Conservation (phyloP, 441 rosid genomes). For the Corymbia calophylla region DNA sequence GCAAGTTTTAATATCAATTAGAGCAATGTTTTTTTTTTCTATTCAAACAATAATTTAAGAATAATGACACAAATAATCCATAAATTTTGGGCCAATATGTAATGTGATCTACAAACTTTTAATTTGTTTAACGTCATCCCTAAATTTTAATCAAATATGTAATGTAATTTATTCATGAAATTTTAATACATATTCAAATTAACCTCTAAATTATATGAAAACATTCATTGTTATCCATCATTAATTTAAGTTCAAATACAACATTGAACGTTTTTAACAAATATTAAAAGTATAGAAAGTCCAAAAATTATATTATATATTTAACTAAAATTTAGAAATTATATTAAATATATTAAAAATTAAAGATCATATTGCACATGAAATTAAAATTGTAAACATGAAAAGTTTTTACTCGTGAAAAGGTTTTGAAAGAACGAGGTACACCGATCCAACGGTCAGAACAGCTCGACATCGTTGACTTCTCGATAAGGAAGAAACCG, state of each 20-base stretch:
- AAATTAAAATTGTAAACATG: not conserved
- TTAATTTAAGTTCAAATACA: not conserved
- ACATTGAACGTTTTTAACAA: accelerated
- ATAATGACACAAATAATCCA: too few species aligned
- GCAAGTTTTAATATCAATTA: too few species aligned
- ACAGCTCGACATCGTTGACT: not conserved
- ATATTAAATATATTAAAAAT: not conserved
- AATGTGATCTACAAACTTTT: too few species aligned
- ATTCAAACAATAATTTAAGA: too few species aligned
- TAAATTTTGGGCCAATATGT: too few species aligned
- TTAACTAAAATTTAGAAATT: accelerated
- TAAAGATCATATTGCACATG: accelerated
- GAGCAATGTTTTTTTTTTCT: too few species aligned
- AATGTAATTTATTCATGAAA: accelerated
- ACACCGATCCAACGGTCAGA: not conserved
- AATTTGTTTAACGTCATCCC: too few species aligned
- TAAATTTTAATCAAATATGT: too few species aligned
- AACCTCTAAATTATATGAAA: accelerated
- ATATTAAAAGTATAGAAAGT: too few species aligned
- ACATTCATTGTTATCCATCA: not conserved
- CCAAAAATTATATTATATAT: accelerated
- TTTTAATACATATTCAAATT: not conserved
- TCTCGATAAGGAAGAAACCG: not conserved
- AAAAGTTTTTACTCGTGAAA: not conserved
- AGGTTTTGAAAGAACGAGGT: not conserved